Evolutionary conservation across 176 grass and related monocot species (phyloP), one percentile per base, ranked within the genome.

Genomic region (Rhynchospora tenuis): DNA sequence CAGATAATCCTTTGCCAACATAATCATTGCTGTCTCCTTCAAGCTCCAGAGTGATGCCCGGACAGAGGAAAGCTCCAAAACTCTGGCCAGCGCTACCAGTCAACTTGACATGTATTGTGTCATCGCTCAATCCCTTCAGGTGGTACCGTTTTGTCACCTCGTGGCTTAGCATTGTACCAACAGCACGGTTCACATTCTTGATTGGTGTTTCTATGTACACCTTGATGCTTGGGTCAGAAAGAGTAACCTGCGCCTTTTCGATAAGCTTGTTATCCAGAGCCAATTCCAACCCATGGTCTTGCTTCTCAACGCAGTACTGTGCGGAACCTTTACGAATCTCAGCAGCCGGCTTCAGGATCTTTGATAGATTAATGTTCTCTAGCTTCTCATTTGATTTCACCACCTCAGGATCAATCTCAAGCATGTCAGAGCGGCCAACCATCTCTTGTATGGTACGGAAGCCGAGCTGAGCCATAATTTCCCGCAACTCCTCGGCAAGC

Each of bases 1-100:
- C 96, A 85, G 96, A 99, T 81, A 99, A 88, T 29, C 96, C 96
- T 87, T 99, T 99, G 28, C 96, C 96, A 57, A 95, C 96, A 87
- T 99, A 99, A 86, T 99, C 96, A 81, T 99, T 99, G 85, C 91
- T 93, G 63, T 99, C 96, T 52, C 96, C 96, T 89, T 99, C 93
- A 83, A 99, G 89, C 60, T 95, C 96, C 80, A 99, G 93, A 43
- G 93, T 99, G 51, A 99, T 95, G 78, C 93, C 96, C 69, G 93
- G 88, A 57, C 93, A 99, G 58, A 99, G 83, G 90, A 99, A 99
- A 86, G 93, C 93, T 0, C 93, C 96, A 64, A 99, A 73, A 86
- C 96, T 99, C 69, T 99, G 93, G 48, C 96, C 96, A 78, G 93
- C 96, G 61, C 91, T 95, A 88, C 96, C 96, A 78, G 82, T 82